A percentile compares a stretch with the other conserved stretches of the same genome.
These are phyloP conservation scores for Eucalyptus cloeziana DNA, from an alignment of 345 rosid genomes.

Conservation along the genomic window DNA sequence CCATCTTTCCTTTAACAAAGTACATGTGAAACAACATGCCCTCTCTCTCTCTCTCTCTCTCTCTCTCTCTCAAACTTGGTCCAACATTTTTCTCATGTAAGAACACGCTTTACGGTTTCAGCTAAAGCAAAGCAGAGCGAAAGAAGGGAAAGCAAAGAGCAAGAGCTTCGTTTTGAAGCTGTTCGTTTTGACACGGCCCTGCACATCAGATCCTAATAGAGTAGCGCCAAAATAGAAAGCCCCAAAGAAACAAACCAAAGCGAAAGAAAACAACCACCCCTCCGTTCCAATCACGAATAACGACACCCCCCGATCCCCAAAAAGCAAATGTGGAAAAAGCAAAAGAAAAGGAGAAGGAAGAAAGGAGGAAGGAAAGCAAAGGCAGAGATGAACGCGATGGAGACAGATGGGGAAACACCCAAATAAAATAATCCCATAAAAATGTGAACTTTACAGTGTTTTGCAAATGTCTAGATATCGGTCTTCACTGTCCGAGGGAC, in stretches of 20 bases:
- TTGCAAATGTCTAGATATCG: neutral
- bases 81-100: neutral
- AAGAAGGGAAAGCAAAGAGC: neutral
- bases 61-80: neutral
- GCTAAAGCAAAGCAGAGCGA: neutral
- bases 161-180: neutral
- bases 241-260: conserved; percentile 1
- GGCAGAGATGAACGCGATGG: neutral
- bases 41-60: neutral
- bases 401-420: neutral
- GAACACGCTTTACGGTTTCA: neutral
- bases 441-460: neutral
- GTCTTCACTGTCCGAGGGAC: neutral
- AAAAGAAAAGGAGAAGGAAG: neutral
- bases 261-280: neutral
- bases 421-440: neutral
- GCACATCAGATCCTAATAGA: neutral
- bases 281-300: neutral
- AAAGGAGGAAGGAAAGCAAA: neutral
- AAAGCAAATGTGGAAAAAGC: neutral
- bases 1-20: neutral
- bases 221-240: neutral
- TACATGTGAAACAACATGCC: neutral
- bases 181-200: neutral
- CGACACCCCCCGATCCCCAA: conserved; percentile 4